These are phyloP conservation scores for Plenodomus biglobosus DNA, from an alignment of 2,329 filamentous ascomycete genomes.

Conservation along the genomic window DNA sequence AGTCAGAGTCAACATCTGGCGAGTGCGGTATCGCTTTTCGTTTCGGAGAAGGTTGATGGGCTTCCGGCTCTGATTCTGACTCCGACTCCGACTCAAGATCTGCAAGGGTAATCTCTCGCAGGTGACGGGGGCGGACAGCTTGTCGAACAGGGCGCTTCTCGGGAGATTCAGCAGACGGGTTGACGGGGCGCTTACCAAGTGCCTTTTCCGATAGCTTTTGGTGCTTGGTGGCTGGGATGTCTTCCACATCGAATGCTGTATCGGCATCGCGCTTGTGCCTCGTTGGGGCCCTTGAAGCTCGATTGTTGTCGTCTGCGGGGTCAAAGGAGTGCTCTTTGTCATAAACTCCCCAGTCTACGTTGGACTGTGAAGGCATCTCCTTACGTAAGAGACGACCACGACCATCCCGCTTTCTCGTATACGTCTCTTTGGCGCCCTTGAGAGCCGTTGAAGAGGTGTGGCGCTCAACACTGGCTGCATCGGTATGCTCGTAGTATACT, in stretches of 20 bases:
- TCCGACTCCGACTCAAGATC: background rate
- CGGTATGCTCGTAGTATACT: constrained; percentile 8
- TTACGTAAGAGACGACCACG: constrained; percentile 5
- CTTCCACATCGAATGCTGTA: too few species aligned
- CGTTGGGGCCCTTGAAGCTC: too few species aligned
- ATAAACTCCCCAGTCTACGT: background rate
- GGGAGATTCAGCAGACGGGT: too few species aligned
- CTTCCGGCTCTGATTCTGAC: background rate
- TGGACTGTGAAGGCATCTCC: background rate
- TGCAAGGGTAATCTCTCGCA: background rate
- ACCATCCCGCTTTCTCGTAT: constrained; percentile 1
- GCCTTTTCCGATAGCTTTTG: background rate
- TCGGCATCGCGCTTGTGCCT: too few species aligned
- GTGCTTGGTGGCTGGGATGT: background rate
- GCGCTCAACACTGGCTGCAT: constrained; percentile 11
- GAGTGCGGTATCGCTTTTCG: background rate
- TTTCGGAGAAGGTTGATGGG: background rate
- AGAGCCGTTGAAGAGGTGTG: constrained; percentile 5
- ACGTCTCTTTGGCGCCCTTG: background rate
- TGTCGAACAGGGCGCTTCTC: background rate
- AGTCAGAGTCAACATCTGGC: constrained; percentile 4
- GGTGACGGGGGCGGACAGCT: background rate
- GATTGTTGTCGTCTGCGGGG: too few species aligned
- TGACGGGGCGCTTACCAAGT: background rate
- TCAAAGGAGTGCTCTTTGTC: background rate